These are phyloP conservation scores for Aspergillus vadensis DNA, from an alignment of 2,329 filamentous ascomycete species.

Conservation along the genomic window DNA sequence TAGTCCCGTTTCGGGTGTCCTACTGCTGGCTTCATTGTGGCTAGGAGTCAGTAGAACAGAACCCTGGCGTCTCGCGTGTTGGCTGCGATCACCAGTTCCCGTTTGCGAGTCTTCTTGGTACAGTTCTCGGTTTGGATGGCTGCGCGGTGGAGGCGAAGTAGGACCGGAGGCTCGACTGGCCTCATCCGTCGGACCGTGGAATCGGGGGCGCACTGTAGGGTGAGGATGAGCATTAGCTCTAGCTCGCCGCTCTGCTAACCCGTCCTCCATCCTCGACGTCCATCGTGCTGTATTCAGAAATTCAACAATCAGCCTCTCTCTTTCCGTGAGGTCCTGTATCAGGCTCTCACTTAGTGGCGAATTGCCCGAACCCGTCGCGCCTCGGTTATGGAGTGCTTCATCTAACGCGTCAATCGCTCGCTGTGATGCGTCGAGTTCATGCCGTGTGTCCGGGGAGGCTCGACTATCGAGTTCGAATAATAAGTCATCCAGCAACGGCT, in stretches of 20 bases:
- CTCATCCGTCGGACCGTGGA: conserved; percentile 35
- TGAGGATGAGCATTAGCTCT: conserved; percentile 33
- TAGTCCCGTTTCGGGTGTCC: conserved; percentile 27
- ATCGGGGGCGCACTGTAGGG: conserved; percentile 29
- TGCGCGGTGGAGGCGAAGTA: conserved; percentile 35
- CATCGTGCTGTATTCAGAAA: conserved; percentile 46
- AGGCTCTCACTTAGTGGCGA: conserved; percentile 38
- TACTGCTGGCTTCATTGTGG: conserved; percentile 23
- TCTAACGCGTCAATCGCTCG: conserved; percentile 31
- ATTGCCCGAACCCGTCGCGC: conserved; percentile 26
- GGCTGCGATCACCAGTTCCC: conserved; percentile 28
- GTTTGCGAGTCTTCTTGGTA: conserved; percentile 34
- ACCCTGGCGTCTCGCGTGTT: conserved; percentile 40
- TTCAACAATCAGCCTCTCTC: conserved; percentile 47
- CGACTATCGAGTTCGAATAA: conserved; percentile 28
- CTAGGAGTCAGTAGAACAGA: conserved; percentile 46
- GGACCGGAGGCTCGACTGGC: conserved; percentile 34
- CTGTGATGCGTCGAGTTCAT: conserved; percentile 27
- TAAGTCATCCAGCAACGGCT: conserved; percentile 31
- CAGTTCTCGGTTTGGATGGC: conserved; percentile 33
- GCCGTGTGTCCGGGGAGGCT: conserved; percentile 17
- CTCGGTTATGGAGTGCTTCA: conserved; percentile 23
- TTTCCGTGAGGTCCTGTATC: conserved; percentile 43
- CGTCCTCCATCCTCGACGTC: conserved; percentile 38
- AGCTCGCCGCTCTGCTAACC: conserved; percentile 31